Base-by-base conservation (phyloP, 306 rosid genomes). In the Cucumis cinereus region DNA sequence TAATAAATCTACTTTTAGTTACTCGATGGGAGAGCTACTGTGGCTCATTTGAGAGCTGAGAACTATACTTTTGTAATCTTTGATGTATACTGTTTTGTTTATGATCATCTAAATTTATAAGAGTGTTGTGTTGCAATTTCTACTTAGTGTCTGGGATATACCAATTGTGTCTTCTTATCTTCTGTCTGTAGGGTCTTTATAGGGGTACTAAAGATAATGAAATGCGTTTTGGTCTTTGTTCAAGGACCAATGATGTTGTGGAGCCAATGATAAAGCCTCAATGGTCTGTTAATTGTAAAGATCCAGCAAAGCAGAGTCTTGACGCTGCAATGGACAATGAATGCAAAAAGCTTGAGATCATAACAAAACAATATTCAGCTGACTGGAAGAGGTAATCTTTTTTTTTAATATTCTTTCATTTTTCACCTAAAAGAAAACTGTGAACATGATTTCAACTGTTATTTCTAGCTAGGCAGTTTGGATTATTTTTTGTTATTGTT, bases 211-310 rank as follows among this genome's bases (percentile, higher is more conserved):
- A 88, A 79, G 84, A 82, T 81, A 94, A 94, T 81, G 98, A 91
- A 79, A 94, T 94, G 98, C 91, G 95, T 67, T 95, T 94, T 76
- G 97, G 97, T 45, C 77, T 87, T 15, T 91, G 97, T 87, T 92
- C 96, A 79, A 90, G 99, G 87, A 94, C 85, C 83, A 88, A 90
- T 83, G 99, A 90, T 84, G 97, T 92, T 77, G 85, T 94, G 73
- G 97, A 94, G 84, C 97, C 99, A 71, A 71, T 94, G 89, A 90
- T 94, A 84, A 94, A 90, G 84, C 99, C 95, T 43, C 96, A 90
- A 19, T 94, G 99, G 97, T 94, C 90, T 76, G 95, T 94, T 69
- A 90, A 38, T 79, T 90, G 97, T 84, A 81, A 73, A 66, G 83
- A 79, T 73, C 72, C 90, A 86, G 99, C 90, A 24, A 89, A 79